phyloP scores from a whole-genome alignment of 495 filamentous ascomycete genomes.

The Aeminium ludgeri region DNA sequence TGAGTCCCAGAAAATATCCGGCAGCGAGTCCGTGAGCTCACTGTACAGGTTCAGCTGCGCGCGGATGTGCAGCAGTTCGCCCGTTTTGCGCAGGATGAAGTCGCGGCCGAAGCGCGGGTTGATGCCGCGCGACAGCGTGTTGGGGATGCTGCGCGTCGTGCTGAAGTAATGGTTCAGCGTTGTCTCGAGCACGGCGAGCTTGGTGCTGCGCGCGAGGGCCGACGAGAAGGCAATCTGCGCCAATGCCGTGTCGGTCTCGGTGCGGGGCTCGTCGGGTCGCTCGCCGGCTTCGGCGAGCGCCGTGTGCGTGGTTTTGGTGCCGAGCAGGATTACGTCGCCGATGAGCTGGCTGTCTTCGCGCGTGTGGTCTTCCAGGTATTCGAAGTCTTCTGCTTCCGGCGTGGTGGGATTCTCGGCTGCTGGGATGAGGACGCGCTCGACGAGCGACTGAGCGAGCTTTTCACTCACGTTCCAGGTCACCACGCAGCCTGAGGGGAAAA shows the following conservation, averaged over 20 bases:
- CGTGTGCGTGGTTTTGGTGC: constrained; percentile 38
- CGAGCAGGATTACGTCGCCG: constrained; percentile 79
- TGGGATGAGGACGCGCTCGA: constrained; percentile 50
- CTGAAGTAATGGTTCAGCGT: constrained; percentile 70
- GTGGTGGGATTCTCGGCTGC: constrained; percentile 55
- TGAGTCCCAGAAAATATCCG: constrained; percentile 94
- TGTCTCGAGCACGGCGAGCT: constrained; percentile 81
- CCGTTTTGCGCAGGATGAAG: constrained; percentile 83
- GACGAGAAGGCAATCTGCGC: constrained; percentile 95
- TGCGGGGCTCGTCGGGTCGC: not conserved
- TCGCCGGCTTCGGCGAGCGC: not conserved
- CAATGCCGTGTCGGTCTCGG: constrained; percentile 55
- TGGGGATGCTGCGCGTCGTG: constrained; percentile 64
- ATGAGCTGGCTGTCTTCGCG: constrained; percentile 63
- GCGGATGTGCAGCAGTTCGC: constrained; percentile 75
- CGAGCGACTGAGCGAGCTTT: constrained; percentile 51
- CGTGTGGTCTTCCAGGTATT: constrained; percentile 61
- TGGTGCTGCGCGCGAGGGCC: constrained; percentile 86
- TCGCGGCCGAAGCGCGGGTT: constrained; percentile 44
- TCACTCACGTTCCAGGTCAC: constrained; percentile 76
- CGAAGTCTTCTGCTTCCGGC: constrained; percentile 74
- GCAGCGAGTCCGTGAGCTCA: constrained; percentile 85
- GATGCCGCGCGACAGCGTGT: constrained; percentile 36
- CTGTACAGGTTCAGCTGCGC: constrained; percentile 94
- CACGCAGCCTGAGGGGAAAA: constrained; percentile 94